Evolutionary conservation across 2,329 filamentous ascomycete genomes (phyloP).

Genomic region (Waltergamsia citrina): DNA sequence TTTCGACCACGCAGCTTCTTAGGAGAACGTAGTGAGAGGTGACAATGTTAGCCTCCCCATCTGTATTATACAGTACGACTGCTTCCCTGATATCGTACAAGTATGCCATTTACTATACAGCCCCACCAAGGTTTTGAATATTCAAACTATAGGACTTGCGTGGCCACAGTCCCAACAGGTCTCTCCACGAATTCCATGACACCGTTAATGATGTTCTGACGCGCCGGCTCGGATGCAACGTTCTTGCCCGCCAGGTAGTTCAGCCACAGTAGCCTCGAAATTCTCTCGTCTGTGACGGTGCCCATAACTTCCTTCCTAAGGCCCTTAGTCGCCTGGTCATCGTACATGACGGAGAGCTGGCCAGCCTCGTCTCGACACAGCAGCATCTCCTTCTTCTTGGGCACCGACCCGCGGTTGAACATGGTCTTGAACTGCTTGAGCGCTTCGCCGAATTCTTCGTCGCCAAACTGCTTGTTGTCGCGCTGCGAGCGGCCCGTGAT

Average conservation of each 20-base stretch:
- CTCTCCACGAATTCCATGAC: conserved; percentile 81
- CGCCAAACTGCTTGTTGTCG: conserved; percentile 44
- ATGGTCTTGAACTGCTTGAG: conserved; percentile 70
- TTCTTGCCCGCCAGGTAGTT: conserved; percentile 81
- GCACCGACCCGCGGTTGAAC: conserved; percentile 74
- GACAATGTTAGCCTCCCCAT: neutral
- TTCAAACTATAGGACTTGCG: conserved; percentile 61
- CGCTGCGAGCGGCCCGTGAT: conserved; percentile 64
- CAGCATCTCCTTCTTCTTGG: conserved; percentile 71
- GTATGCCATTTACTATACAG: neutral
- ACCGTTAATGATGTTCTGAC: conserved; percentile 76
- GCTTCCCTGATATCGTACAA: neutral
- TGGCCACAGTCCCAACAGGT: conserved; percentile 77
- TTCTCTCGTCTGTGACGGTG: conserved; percentile 64
- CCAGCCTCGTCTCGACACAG: conserved; percentile 60
- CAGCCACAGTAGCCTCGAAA: conserved; percentile 78
- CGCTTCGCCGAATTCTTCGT: conserved; percentile 67
- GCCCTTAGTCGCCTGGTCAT: conserved; percentile 38
- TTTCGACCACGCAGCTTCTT: neutral
- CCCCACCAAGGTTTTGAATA: no score
- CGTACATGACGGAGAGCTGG: conserved; percentile 56
- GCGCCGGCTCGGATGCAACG: conserved; percentile 75
- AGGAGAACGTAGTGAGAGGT: neutral
- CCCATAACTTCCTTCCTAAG: conserved; percentile 51
- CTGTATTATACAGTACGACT: neutral